phyloP scores from a whole-genome alignment of 352 stramenopile genomes.

The Phytopythium litorale region DNA sequence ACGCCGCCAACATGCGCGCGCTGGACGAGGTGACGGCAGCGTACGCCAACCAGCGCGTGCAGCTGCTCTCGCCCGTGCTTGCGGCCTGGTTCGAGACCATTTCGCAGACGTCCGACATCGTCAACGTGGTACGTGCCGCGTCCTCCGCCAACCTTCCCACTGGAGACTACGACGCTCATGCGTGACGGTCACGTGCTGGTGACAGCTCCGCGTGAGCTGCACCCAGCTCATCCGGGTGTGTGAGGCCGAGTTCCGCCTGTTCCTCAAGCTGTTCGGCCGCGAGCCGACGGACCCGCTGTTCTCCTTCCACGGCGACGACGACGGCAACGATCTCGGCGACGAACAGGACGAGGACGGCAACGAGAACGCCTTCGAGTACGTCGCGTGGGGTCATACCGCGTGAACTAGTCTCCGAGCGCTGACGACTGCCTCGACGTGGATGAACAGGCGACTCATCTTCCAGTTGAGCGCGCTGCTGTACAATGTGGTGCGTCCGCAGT shows the following conservation, averaged over 20 bases:
- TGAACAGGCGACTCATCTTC: slow-evolving; percentile 62
- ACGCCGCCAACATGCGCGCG: slow-evolving; percentile 34
- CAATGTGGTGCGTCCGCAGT: slow-evolving; percentile 56
- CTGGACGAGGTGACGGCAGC: slow-evolving; percentile 50
- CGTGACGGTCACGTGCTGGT: background rate
- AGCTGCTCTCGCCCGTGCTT: slow-evolving; percentile 53
- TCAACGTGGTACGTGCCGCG: slow-evolving; percentile 38
- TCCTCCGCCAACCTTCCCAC: background rate
- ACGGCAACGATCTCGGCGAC: slow-evolving; percentile 22
- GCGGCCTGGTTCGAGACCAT: slow-evolving; percentile 42
- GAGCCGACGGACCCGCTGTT: slow-evolving; percentile 59
- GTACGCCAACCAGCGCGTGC: slow-evolving; percentile 56
- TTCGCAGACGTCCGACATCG: slow-evolving; percentile 60
- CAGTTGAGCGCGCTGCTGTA: slow-evolving; percentile 73
- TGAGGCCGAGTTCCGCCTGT: slow-evolving; percentile 71
- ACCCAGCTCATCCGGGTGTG: slow-evolving; percentile 67
- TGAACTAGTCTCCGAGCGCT: background rate
- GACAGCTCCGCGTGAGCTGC: slow-evolving; percentile 56
- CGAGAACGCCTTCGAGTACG: slow-evolving; percentile 70
- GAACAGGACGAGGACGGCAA: slow-evolving; percentile 34
- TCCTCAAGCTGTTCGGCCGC: slow-evolving; percentile 63
- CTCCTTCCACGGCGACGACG: slow-evolving; percentile 18
- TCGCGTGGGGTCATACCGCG: slow-evolving; percentile 1
- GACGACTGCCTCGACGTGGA: slow-evolving; percentile 2
- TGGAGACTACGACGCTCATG: background rate